Percentiles rank a stretch among this genome's conserved stretches.
Evolutionary conservation across 2,329 filamentous ascomycete species (phyloP).

Genomic region (Ceratocystis harringtonii): DNA sequence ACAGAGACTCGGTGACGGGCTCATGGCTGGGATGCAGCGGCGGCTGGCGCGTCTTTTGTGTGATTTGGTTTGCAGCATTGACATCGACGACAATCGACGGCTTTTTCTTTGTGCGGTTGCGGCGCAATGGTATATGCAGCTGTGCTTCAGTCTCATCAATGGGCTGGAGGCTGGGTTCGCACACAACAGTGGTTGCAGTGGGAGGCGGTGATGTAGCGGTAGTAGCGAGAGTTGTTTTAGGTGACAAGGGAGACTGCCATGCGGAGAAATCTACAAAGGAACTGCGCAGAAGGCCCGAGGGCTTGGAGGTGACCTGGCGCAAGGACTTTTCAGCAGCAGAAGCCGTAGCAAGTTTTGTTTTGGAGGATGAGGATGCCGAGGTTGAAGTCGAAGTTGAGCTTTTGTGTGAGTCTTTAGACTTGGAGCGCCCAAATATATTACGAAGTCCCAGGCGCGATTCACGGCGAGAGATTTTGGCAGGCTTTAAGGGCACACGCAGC

Average conservation of each 20-base stretch:
- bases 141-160: constrained; percentile 16
- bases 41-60: constrained; percentile 2
- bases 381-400: no score
- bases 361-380: background rate
- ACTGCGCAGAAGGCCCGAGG: constrained; percentile 21
- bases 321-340: background rate
- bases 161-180: constrained; percentile 8
- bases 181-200: background rate
- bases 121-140: background rate
- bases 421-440: constrained; percentile 36
- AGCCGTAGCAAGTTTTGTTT: background rate
- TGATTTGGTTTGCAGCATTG: background rate
- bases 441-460: constrained; percentile 39
- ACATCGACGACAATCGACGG: constrained; percentile 16
- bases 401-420: constrained; percentile 21
- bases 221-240: background rate
- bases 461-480: constrained; percentile 30
- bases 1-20: constrained; percentile 8
- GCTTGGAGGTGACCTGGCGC: constrained; percentile 8
- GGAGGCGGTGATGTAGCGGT: background rate
- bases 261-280: constrained; percentile 33
- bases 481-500: constrained; percentile 30
- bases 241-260: constrained; percentile 23
- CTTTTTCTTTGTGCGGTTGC: constrained; percentile 8
- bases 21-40: background rate